Evolutionary conservation across 2,329 filamentous ascomycete genomes (phyloP).

Genomic region (Zalaria sp.): DNA sequence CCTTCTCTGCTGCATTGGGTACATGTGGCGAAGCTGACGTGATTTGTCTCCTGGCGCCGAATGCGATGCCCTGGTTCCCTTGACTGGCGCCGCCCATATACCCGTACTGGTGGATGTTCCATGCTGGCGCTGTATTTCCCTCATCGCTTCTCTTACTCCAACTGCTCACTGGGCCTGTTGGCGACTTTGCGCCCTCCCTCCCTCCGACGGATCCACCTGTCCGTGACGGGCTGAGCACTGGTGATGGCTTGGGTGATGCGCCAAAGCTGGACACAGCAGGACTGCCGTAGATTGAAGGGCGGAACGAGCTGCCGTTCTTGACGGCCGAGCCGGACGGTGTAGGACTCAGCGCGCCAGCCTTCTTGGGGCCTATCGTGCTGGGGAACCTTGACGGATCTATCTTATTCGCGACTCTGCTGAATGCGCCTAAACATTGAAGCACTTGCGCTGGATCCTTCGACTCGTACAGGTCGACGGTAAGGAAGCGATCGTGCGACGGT

Average conservation of each 20-base stretch:
- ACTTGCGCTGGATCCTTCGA: conserved; percentile 93
- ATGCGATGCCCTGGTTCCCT: conserved; percentile 84
- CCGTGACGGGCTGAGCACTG: conserved; percentile 25
- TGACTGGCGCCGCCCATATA: conserved; percentile 97
- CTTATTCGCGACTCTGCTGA: conserved; percentile 71
- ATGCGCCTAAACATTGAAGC: conserved; percentile 78
- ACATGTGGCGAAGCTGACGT: conserved; percentile 69
- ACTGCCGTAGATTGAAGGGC: not conserved
- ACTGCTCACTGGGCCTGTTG: conserved; percentile 53
- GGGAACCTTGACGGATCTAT: conserved; percentile 64
- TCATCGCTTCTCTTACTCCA: conserved; percentile 86
- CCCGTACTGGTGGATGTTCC: conserved; percentile 97
- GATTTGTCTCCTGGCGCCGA: conserved; percentile 85
- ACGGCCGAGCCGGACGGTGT: conserved; percentile 13
- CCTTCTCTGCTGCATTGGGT: conserved; percentile 72
- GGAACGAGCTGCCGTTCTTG: not conserved
- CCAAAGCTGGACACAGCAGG: not conserved
- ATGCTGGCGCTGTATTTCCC: conserved; percentile 68
- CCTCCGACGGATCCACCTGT: conserved; percentile 45
- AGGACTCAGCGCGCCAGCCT: conserved; percentile 32
- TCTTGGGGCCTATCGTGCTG: conserved; percentile 60
- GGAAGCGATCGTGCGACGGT: conserved; percentile 86
- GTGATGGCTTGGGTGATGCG: conserved; percentile 7
- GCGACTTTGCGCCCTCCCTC: conserved; percentile 28
- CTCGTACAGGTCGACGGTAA: conserved; percentile 94